Evolutionary conservation across 257 asterid species (phyloP), one percentile per base, ranked within the genome.

Genomic region (Oldenlandia corymbosa): DNA sequence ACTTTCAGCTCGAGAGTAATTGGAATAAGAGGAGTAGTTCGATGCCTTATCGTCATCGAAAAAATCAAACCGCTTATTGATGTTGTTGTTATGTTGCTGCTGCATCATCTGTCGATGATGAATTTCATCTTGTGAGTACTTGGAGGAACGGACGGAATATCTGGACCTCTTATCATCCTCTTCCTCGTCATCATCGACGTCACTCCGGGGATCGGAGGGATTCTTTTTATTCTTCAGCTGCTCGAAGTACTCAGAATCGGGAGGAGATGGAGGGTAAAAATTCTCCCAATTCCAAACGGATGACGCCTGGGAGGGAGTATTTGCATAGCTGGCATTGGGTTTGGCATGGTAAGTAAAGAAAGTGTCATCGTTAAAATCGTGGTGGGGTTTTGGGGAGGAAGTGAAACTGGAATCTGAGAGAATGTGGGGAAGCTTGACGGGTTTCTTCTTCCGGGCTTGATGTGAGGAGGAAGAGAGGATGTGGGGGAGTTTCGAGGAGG

Each of bases 251-350:
- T 85, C 99, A 27, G 97, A 90, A 36, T 58, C 76, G 0, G 99
- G 99, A 14, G 99, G 99, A 5, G 99, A 85, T 0, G 99, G 96
- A 10, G 99, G 97, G 62, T 84, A 80, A 74, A 93, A 90, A 60
- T 84, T 83, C 50, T 93, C 99, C 99, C 99, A 93, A 62, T 93
- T 90, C 99, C 99, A 93, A 0, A 85, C 94, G 4, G 97, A 87
- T 12, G 97, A 93, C 23, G 94, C 60, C 56, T 93, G 99, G 1
- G 99, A 93, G 24, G 97, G 95, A 30, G 97, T 93, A 60, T 67
- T 66, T 1, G 99, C 80, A 69, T 78, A 90, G 27, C 90, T 89
- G 5, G 97, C 81, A 60, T 83, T 69, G 1, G 88, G 88, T 60
- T 83, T 78, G 0, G 95, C 92, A 3, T 79, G 65, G 79, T 82